These are phyloP conservation scores for Brassica carinata DNA, from an alignment of 345 rosid species.

Conservation along the genomic window DNA sequence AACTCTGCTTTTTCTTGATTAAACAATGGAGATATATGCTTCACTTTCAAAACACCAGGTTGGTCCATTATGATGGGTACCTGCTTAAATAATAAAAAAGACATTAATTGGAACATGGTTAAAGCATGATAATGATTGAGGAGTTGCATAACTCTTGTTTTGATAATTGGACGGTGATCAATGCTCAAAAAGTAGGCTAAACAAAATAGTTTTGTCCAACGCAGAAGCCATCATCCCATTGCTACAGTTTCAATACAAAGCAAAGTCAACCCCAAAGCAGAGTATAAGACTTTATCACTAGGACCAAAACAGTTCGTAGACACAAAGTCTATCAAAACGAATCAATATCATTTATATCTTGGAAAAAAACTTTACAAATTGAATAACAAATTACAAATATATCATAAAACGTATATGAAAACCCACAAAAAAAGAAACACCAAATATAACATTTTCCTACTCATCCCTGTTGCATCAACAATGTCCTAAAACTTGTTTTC, in stretches of 20 bases:
- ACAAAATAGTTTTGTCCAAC: conserved; percentile 22
- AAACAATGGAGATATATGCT: conserved; percentile 33
- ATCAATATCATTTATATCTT: conserved; percentile 17
- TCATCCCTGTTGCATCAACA: conserved; percentile 29
- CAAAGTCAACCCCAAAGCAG: conserved; percentile 20
- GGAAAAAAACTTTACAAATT: conserved; percentile 39
- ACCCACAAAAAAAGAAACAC: background rate
- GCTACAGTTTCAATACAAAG: conserved; percentile 41
- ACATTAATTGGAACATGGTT: conserved; percentile 20
- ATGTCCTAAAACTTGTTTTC: conserved; percentile 28
- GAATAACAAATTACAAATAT: conserved; percentile 39
- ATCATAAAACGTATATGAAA: conserved; percentile 29
- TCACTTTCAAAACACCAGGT: conserved; percentile 35
- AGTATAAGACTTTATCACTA: background rate
- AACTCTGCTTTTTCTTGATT: conserved; percentile 4
- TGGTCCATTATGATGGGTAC: conserved; percentile 34
- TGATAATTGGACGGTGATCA: conserved; percentile 36
- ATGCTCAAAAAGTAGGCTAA: background rate
- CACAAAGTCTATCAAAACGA: conserved; percentile 10
- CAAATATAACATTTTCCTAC: conserved; percentile 10
- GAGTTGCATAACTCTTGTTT: conserved; percentile 27
- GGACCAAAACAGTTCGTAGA: conserved; percentile 28
- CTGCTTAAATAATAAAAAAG: conserved; percentile 4
- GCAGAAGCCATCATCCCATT: conserved; percentile 24
- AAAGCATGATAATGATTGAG: conserved; percentile 27